Conservation (phyloP, 768 basidiomycete species). For the Lyophyllum shimeji region DNA sequence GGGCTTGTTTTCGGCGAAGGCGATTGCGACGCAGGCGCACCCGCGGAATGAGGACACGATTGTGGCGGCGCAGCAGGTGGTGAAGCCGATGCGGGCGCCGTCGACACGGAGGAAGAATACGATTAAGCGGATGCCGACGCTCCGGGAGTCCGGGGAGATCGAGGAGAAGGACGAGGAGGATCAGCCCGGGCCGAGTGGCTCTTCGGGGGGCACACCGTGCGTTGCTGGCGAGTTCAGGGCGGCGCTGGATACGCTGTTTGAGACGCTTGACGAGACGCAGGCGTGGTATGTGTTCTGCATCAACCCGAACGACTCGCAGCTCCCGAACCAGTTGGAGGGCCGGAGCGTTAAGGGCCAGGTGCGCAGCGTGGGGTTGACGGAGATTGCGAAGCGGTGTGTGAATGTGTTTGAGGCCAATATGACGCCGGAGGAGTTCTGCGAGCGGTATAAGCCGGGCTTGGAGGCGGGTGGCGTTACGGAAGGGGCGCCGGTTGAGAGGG, state of each 20-base stretch:
- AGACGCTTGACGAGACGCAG: slow-evolving; percentile 87
- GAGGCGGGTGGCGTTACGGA: slow-evolving; percentile 54
- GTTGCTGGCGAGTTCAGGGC: slow-evolving; percentile 87
- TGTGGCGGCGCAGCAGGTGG: slow-evolving; percentile 89
- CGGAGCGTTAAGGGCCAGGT: slow-evolving; percentile 92
- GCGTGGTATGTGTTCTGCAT: slow-evolving; percentile 91
- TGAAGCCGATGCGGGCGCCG: slow-evolving; percentile 92
- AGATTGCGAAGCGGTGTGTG: slow-evolving; percentile 67
- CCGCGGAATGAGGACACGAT: slow-evolving; percentile 94
- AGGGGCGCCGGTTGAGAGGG: slow-evolving; percentile 57
- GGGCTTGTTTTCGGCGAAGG: slow-evolving; percentile 83
- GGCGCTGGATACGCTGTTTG: slow-evolving; percentile 82
- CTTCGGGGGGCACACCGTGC: slow-evolving; percentile 52
- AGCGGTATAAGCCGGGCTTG: slow-evolving; percentile 76
- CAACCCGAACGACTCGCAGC: slow-evolving; percentile 92
- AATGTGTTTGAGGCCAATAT: slow-evolving; percentile 82
- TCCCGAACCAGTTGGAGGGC: slow-evolving; percentile 93
- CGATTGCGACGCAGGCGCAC: slow-evolving; percentile 90
- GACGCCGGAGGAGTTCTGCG: slow-evolving; percentile 83
- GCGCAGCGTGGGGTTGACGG: slow-evolving; percentile 73
- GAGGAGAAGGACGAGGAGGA: slow-evolving; percentile 55
- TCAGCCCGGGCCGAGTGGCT: slow-evolving; percentile 21
- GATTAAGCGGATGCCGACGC: slow-evolving; percentile 58
- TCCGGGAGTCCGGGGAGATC: slow-evolving; percentile 43
- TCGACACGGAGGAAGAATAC: slow-evolving; percentile 83